Evolutionary conservation across 441 rosid genomes (phyloP).

Genomic region (Aleurites moluccanus): DNA sequence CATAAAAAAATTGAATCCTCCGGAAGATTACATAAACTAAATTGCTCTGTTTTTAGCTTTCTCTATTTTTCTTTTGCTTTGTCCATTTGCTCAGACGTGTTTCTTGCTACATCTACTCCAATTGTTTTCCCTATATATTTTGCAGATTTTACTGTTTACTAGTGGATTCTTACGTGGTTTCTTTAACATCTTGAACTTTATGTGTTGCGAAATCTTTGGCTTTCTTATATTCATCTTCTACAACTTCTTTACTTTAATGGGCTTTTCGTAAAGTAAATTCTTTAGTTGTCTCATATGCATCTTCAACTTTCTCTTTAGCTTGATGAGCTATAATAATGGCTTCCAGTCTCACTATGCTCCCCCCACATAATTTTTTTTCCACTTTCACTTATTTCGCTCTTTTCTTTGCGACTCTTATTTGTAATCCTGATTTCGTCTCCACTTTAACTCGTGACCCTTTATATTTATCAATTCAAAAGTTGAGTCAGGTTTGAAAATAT

Average conservation of each 20-base stretch:
- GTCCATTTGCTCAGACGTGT: slow-evolving; percentile 20
- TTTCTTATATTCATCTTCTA: not conserved
- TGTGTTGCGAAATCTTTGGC: slow-evolving; percentile 7
- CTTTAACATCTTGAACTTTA: slow-evolving; percentile 18
- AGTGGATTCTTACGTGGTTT: not conserved
- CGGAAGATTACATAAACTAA: not conserved
- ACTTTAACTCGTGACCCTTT: too few species aligned
- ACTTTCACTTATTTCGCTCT: too few species aligned
- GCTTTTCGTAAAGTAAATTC: not conserved
- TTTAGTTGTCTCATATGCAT: slow-evolving; percentile 1
- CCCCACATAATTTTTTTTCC: too few species aligned
- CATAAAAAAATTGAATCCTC: slow-evolving; percentile 13
- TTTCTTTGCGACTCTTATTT: too few species aligned
- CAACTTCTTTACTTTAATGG: not conserved
- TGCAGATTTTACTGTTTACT: not conserved
- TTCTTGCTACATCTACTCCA: not conserved
- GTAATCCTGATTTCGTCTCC: too few species aligned
- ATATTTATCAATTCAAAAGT: too few species aligned
- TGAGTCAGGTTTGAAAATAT: too few species aligned
- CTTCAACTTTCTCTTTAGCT: slow-evolving; percentile 31
- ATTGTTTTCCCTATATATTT: slow-evolving; percentile 4
- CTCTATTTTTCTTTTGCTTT: not conserved
- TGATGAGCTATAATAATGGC: slow-evolving; percentile 14
- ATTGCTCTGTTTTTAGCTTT: not conserved
- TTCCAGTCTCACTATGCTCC: slow-evolving; percentile 8